Base-by-base conservation (phyloP, 768 basidiomycete genomes). In the Xerocomellus dryophilus region DNA sequence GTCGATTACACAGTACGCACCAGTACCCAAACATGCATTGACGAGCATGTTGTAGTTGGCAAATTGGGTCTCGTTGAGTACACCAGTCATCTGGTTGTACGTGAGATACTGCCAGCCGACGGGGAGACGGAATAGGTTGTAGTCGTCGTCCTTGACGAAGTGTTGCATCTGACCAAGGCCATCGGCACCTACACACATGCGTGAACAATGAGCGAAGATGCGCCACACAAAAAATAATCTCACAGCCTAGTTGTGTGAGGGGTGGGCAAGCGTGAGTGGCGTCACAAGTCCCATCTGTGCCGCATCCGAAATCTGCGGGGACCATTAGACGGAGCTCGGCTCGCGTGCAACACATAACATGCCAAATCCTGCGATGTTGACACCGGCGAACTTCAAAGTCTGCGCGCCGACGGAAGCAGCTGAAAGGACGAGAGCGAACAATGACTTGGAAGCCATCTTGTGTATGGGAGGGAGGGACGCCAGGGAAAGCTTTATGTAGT, bases 71-170 rank as follows among this genome's bases (percentile, higher is more conserved):
- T 72, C 56, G 64, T 78, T 66, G 25, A 84, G 63, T 7, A 71
- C 61, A 4, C 74, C 77, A 31, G 71, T 74, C 38, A 71, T 58
- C 20, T 73, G 64, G 54, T 71, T 60, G 57, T 72, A 67, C 0
- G 73, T 74, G 40, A 81, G 70, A 64, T 72, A 81, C 59, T 84
- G 84, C 82, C 84, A 85, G 23, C 76, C 78, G 6, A 81, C 78
- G 1, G 84, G 82, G 18, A 84, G 74, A 49, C 84, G 81, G 74
- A 84, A 82, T 7, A 74, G 69, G 50, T 81, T 81, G 72, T 77
- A 81, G 4, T 76, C 76, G 53, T 84, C 80, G 56, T 81, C 68
- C 0, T 74, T 63, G 46, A 78, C 75, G 56, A 85, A 86, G 62
- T 86, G 84, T 40, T 73, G 61, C 80, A 86, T 85, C 62, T 85